These are phyloP conservation scores for Harrya chromipes DNA, from an alignment of 768 basidiomycete species.

Conservation along the genomic window DNA sequence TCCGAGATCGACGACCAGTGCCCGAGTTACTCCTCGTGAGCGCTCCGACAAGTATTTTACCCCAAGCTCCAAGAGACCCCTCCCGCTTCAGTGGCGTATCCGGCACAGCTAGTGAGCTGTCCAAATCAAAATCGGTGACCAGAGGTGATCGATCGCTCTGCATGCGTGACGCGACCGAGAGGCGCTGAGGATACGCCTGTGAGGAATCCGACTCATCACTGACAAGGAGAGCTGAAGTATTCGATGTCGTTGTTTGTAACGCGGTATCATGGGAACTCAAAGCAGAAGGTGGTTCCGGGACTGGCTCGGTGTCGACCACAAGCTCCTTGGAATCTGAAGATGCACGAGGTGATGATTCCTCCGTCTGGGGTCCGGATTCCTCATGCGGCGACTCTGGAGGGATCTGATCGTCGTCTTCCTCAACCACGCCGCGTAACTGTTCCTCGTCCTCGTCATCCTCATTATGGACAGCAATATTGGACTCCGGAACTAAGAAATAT, in stretches of 20 bases:
- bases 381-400: conserved; percentile 51
- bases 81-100: conserved; percentile 60
- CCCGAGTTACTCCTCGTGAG: conserved; percentile 65
- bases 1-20: conserved; percentile 71
- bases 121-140: conserved; percentile 47
- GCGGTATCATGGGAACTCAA: conserved; percentile 49
- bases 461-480: conserved; percentile 61
- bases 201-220: conserved; percentile 52
- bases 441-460: conserved; percentile 45
- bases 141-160: conserved; percentile 60
- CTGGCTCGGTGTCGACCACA: conserved; percentile 61
- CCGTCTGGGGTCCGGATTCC: conserved; percentile 45
- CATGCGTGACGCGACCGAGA: conserved; percentile 60
- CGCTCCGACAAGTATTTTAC: conserved; percentile 60
- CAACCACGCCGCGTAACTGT: conserved; percentile 32
- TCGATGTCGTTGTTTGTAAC: conserved; percentile 44
- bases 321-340: conserved; percentile 62
- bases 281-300: conserved; percentile 46
- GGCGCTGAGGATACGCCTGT: conserved; percentile 50
- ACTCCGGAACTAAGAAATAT: conserved; percentile 48
- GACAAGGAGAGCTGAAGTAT: conserved; percentile 36
- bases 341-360: conserved; percentile 51
- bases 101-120: conserved; percentile 40
- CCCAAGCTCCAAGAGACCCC: conserved; percentile 58
- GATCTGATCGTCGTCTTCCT: conserved; percentile 47